Evolutionary conservation across 2,329 filamentous ascomycete genomes (phyloP), one percentile per base, ranked within the genome.

Genomic region (Hypocreales sp.): DNA sequence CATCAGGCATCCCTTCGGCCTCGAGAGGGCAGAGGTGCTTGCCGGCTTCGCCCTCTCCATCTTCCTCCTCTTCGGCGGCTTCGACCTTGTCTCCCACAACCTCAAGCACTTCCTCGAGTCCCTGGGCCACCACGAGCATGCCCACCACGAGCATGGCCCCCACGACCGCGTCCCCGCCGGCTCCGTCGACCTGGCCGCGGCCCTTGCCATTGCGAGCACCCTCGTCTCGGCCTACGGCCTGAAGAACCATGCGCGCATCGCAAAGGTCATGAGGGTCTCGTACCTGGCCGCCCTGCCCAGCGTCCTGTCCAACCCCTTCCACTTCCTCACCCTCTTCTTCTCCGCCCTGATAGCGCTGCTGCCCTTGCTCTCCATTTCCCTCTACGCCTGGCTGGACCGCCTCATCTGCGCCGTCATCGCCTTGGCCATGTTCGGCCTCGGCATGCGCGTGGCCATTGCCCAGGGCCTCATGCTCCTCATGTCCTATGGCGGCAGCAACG

Each of bases 41-140:
- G 84, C 86, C 20, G 90, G 90, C 12, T 93, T 98, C 38, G 90
- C 86, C 34, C 83, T 95, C 73, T 92, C 84, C 27, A 79, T 98
- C 21, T 83, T 94, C 35, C 69, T 98, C 9, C 70, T 93, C n/a
- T 98, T 98, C 54, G 93, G 93, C 62, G 87, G 87, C 13, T 78
- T 95, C 43, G 90, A 98, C 43, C 71, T 98, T 26, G 78, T 98
- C 34, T 92, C 82, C 22, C 90, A 98, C 50, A 87, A 83, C 33
- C 61, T 93, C 11, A 90, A 93, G 47, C 87, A 98, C 51, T 69
- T 84, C n/a, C 69, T 98, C 8, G 87, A 94, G 52, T 46, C 46
- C 2, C 35, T 55, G 15, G 51, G 53, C 9, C 33, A 43, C 29
- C 82, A 92, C 43, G 67, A 75, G 29, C n/a, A n/a, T n/a, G 64